Percentiles rank a stretch among this genome's conserved stretches.
Conservation (phyloP, 306 rosid genomes). For the Casuarina equisetifolia region DNA sequence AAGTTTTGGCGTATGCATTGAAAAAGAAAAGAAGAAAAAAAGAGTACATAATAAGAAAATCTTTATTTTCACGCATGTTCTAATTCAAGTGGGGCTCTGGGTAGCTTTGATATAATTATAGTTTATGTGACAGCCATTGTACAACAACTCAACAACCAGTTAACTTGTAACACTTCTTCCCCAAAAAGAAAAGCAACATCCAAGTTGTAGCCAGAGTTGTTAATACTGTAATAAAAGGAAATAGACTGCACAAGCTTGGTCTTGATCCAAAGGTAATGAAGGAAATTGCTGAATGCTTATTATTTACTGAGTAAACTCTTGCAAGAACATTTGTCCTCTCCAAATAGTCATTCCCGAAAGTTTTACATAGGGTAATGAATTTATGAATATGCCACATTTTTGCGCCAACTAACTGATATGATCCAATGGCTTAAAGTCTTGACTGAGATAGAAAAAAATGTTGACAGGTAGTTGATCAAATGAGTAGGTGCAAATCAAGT, state of each 20-base stretch:
- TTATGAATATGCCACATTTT: constrained; percentile 6
- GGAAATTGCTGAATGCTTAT: neutral
- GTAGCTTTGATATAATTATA: too few species aligned
- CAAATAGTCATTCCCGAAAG: constrained; percentile 2
- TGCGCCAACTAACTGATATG: constrained; percentile 7
- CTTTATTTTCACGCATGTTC: too few species aligned
- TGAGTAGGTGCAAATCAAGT: constrained; percentile 16
- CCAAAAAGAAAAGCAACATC: too few species aligned
- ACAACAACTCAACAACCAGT: too few species aligned
- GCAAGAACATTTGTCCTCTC: neutral
- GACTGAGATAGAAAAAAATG: constrained; percentile 9
- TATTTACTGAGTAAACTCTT: neutral
- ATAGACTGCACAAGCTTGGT: neutral
- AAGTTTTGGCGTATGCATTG: too few species aligned
- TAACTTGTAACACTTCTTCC: too few species aligned
- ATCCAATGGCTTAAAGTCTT: neutral
- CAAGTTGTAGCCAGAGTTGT: neutral
- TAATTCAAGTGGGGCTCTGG: too few species aligned
- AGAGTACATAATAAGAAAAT: too few species aligned
- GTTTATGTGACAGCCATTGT: too few species aligned
- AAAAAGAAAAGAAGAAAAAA: too few species aligned
- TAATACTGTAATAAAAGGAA: neutral
- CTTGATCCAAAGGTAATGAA: neutral
- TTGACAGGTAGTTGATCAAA: constrained; percentile 14
- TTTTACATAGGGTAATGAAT: constrained; percentile 7